These are phyloP conservation scores for Populus davidiana DNA, from an alignment of 345 rosid genomes.

Conservation along the genomic window DNA sequence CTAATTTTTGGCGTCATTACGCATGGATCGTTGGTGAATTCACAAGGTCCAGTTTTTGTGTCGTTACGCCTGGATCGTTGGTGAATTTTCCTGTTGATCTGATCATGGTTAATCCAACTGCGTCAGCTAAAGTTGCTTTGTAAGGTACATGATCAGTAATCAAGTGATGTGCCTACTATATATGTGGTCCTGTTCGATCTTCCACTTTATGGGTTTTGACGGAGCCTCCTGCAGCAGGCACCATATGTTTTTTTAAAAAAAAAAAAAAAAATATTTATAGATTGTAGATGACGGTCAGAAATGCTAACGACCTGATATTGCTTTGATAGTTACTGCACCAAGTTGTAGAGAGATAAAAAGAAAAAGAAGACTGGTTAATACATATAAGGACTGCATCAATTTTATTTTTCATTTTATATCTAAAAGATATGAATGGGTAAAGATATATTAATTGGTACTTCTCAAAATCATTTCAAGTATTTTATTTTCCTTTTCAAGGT, in stretches of 20 bases:
- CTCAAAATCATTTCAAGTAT: too few species aligned
- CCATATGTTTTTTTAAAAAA: neutral
- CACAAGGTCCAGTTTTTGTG: too few species aligned
- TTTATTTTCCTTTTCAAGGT: too few species aligned
- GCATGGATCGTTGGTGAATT: too few species aligned
- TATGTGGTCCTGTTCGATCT: slow-evolving; percentile 37
- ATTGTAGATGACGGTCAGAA: slow-evolving; percentile 1
- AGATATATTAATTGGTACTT: too few species aligned
- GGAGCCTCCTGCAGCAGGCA: slow-evolving; percentile 8
- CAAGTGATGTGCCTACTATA: slow-evolving; percentile 22
- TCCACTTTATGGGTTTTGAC: slow-evolving; percentile 25
- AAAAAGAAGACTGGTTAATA: too few species aligned
- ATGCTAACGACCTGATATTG: too few species aligned
- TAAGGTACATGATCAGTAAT: slow-evolving; percentile 6
- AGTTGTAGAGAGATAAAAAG: neutral
- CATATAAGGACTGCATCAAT: too few species aligned
- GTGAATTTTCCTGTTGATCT: neutral
- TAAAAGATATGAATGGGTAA: too few species aligned
- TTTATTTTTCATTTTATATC: neutral
- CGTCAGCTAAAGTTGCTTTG: neutral
- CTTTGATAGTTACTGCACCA: neutral
- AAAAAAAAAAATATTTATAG: neutral
- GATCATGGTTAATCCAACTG: neutral
- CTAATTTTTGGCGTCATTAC: too few species aligned
- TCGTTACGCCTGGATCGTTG: too few species aligned